phyloP scores from a whole-genome alignment of 257 asterid genomes.

The Coffea eugenioides region DNA sequence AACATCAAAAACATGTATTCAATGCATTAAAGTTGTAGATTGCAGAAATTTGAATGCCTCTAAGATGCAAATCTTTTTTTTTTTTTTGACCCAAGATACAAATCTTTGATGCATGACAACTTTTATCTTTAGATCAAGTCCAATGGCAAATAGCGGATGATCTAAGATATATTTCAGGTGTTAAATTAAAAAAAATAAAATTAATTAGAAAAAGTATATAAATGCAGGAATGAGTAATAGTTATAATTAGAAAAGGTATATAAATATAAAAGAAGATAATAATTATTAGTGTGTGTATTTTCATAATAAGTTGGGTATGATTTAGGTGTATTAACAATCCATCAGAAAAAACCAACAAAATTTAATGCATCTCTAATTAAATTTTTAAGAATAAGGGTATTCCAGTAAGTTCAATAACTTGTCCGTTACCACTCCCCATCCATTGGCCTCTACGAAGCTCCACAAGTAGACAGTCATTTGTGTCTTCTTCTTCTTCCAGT shows the following conservation, averaged over 20 bases:
- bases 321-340: too few species aligned
- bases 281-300: too few species aligned
- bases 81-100: background rate
- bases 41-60: background rate
- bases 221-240: too few species aligned
- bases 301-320: too few species aligned
- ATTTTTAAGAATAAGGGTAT: constrained; percentile 25
- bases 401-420: constrained; percentile 23
- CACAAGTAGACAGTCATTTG: constrained; percentile 28
- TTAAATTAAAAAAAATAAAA: too few species aligned
- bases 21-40: background rate
- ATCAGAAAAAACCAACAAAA: too few species aligned
- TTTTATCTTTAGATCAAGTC: background rate
- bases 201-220: too few species aligned
- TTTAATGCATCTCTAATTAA: background rate
- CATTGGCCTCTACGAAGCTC: constrained; percentile 14
- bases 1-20: background rate
- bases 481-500: constrained; percentile 22
- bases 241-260: too few species aligned
- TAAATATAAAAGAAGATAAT: too few species aligned
- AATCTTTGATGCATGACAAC: background rate
- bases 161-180: too few species aligned
- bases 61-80: background rate
- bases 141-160: background rate
- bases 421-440: constrained; percentile 2